These are phyloP conservation scores for Ottelia alismoides DNA, from an alignment of 106 monocot genomes.

Conservation along the genomic window DNA sequence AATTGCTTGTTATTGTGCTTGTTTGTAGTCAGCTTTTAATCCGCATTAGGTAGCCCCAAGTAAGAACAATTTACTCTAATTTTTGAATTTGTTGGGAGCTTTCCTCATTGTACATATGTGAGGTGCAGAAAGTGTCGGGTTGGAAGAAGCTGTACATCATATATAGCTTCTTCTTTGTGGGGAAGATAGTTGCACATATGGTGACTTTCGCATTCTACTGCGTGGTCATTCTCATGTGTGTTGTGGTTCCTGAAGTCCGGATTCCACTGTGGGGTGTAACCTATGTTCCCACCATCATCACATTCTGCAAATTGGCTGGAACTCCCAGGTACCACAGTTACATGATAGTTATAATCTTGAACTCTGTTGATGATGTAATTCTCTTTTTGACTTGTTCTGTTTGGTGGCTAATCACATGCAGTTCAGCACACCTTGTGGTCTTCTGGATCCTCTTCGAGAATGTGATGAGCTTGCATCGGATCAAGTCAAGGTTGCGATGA, in stretches of 20 bases:
- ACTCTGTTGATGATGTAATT: too few species aligned
- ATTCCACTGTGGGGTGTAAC: slow-evolving; percentile 34
- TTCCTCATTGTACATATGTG: background rate
- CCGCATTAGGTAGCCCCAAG: slow-evolving; percentile 1
- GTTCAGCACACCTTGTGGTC: background rate
- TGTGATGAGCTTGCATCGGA: slow-evolving; percentile 3
- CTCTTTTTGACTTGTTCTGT: too few species aligned
- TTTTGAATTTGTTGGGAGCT: background rate
- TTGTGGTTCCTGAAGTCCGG: slow-evolving; percentile 23
- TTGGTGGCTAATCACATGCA: too few species aligned
- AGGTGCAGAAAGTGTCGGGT: slow-evolving; percentile 6
- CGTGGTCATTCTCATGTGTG: slow-evolving; percentile 21
- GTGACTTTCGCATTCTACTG: slow-evolving; percentile 38
- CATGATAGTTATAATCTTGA: background rate
- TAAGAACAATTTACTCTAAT: background rate
- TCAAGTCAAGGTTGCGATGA: background rate
- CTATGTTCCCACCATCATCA: slow-evolving; percentile 26
- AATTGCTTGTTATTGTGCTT: too few species aligned
- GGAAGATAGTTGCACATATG: slow-evolving; percentile 35
- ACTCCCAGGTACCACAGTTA: slow-evolving; percentile 30
- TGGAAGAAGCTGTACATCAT: slow-evolving; percentile 11
- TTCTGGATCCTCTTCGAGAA: slow-evolving; percentile 7
- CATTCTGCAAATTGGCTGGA: slow-evolving; percentile 23
- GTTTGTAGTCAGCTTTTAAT: too few species aligned
- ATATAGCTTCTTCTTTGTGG: slow-evolving; percentile 48